phyloP scores from a whole-genome alignment of 2,329 filamentous ascomycete genomes.

The Neopestalotiopsis rosae region DNA sequence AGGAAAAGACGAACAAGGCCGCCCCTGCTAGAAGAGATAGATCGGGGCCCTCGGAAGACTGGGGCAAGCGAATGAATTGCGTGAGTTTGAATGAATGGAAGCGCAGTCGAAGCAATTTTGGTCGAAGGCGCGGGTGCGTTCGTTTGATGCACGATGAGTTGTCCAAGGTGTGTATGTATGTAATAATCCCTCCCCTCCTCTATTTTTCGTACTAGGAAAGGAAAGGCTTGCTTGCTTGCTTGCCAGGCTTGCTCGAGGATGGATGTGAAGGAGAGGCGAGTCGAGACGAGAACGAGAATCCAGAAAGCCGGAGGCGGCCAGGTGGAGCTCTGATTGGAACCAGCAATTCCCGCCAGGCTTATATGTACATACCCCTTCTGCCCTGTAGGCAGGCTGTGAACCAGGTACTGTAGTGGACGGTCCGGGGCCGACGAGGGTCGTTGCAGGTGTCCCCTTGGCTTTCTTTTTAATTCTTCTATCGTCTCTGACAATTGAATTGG shows the following conservation, averaged over 20 bases:
- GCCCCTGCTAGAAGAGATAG: slow-evolving; percentile 1
- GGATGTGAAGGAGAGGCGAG: not conserved
- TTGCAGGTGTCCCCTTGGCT: no score
- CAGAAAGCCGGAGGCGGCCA: slow-evolving; percentile 3
- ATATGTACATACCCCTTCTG: not conserved
- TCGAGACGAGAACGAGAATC: slow-evolving; percentile 4
- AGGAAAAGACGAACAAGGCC: not conserved
- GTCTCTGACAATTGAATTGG: not conserved
- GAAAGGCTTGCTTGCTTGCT: not conserved
- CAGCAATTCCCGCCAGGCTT: slow-evolving; percentile 2
- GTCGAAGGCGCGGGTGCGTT: slow-evolving; percentile 39
- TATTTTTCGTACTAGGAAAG: no score
- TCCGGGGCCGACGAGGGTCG: slow-evolving; percentile 3
- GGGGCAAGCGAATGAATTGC: slow-evolving; percentile 1
- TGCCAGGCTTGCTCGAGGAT: not conserved
- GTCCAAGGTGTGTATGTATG: slow-evolving; percentile 31
- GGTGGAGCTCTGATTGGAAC: slow-evolving; percentile 3
- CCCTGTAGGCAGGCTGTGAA: not conserved
- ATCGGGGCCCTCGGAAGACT: slow-evolving; percentile 21
- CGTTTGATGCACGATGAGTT: slow-evolving; percentile 44
- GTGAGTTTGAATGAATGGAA: slow-evolving; percentile 33
- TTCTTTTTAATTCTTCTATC: not conserved
- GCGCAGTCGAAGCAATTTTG: slow-evolving; percentile 22
- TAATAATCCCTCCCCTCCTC: not conserved
- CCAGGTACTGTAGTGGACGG: not conserved